These are phyloP conservation scores for Trifolium repens DNA, from an alignment of 306 rosid species.

Conservation along the genomic window DNA sequence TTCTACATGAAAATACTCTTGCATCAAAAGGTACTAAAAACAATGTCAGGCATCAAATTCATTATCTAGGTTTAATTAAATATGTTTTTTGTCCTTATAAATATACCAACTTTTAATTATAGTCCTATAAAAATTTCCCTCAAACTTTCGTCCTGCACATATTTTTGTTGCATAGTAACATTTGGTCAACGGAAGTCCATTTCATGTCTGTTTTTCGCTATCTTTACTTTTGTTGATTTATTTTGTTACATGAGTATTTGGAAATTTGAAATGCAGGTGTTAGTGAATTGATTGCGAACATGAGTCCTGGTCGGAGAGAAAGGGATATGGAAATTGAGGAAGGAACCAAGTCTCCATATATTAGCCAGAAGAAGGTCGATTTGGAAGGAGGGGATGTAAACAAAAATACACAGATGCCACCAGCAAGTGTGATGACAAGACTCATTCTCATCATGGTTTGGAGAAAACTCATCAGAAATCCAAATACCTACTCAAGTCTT, in stretches of 20 bases:
- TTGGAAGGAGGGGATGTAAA: slow-evolving; percentile 54
- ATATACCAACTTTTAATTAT: not conserved
- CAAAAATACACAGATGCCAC: slow-evolving; percentile 80
- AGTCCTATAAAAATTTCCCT: not conserved
- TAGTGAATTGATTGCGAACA: slow-evolving; percentile 59
- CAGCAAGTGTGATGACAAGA: slow-evolving; percentile 91
- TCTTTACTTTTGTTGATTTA: not conserved
- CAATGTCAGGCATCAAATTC: not conserved
- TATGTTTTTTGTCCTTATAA: not conserved
- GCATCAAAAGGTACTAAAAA: slow-evolving; percentile 59
- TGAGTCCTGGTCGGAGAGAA: slow-evolving; percentile 65
- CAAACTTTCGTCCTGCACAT: not conserved
- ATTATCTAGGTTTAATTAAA: not conserved
- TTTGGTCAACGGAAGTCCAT: too few species aligned
- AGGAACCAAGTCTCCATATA: slow-evolving; percentile 68
- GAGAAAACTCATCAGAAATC: slow-evolving; percentile 93
- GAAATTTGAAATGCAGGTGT: slow-evolving; percentile 40
- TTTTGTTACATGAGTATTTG: not conserved
- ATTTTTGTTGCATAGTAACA: too few species aligned
- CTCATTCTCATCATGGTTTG: slow-evolving; percentile 93
- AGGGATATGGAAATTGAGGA: slow-evolving; percentile 57
- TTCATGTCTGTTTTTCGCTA: too few species aligned
- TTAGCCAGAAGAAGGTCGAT: slow-evolving; percentile 56
- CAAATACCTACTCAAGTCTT: slow-evolving; percentile 88
- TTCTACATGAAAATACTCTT: slow-evolving; percentile 46